phyloP scores from a whole-genome alignment of 768 basidiomycete genomes.

The Rhodotorula taiwanensis region DNA sequence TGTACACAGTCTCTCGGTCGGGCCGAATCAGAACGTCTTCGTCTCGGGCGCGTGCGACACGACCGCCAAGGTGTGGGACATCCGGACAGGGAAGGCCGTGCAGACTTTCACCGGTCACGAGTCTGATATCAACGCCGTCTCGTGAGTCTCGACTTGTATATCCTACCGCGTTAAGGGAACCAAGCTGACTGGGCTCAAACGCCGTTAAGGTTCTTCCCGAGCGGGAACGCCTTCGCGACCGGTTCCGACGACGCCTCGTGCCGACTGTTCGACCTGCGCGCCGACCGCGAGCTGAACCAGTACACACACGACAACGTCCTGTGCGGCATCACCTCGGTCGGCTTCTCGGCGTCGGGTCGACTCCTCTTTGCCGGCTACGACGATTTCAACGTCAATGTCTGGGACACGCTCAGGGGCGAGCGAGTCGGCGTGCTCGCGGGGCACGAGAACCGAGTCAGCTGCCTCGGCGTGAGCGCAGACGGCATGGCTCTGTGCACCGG shows the following conservation, averaged over 20 bases:
- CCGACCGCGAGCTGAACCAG: slow-evolving; percentile 90
- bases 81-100: slow-evolving; percentile 90
- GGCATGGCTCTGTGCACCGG: slow-evolving; percentile 99
- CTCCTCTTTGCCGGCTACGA: slow-evolving; percentile 98
- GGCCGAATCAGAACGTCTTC: slow-evolving; percentile 87
- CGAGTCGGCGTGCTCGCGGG: slow-evolving; percentile 95
- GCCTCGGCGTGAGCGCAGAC: slow-evolving; percentile 88
- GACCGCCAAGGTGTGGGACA: slow-evolving; percentile 98
- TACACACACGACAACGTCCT: slow-evolving; percentile 99
- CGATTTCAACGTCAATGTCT: slow-evolving; percentile 99
- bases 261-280: slow-evolving; percentile 93
- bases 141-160: no score
- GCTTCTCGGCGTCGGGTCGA: slow-evolving; percentile 94
- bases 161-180: no score
- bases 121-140: slow-evolving; percentile 97
- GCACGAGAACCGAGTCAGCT: slow-evolving; percentile 96
- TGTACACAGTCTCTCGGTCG: slow-evolving; percentile 75
- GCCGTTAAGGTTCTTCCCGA: slow-evolving; percentile 74
- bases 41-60: slow-evolving; percentile 99
- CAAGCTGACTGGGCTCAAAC: no score
- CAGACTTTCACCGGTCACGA: slow-evolving; percentile 99
- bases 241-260: slow-evolving; percentile 99
- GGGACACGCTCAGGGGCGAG: slow-evolving; percentile 98
- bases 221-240: slow-evolving; percentile 97
- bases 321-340: slow-evolving; percentile 97